Evolutionary conservation across 2,329 filamentous ascomycete species (phyloP).

Genomic region (Neopestalotiopsis rosae): DNA sequence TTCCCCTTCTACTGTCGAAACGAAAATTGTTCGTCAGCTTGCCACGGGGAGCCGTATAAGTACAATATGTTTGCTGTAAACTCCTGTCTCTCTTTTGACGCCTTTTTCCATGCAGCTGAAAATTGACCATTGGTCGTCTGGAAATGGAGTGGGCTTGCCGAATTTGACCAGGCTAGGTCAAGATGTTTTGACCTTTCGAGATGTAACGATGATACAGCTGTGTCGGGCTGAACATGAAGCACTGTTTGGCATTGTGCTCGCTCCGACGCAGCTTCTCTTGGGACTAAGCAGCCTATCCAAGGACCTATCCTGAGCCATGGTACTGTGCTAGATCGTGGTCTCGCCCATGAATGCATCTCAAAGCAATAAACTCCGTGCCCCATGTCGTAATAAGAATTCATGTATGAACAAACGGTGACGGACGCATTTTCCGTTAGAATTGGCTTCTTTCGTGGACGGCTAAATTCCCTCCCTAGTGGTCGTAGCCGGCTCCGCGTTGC

Average conservation of each 20-base stretch:
- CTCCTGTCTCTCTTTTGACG: slow-evolving; percentile 14
- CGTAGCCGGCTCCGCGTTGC: slow-evolving; percentile 63
- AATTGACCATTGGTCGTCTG: slow-evolving; percentile 7
- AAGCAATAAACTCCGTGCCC: slow-evolving; percentile 35
- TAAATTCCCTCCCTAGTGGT: slow-evolving; percentile 42
- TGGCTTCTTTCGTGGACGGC: slow-evolving; percentile 29
- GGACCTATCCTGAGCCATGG: slow-evolving; percentile 9
- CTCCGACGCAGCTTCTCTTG: not conserved
- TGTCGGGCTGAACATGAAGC: not conserved
- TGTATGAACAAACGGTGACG: slow-evolving; percentile 31
- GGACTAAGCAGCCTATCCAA: slow-evolving; percentile 6
- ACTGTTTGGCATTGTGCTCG: not conserved
- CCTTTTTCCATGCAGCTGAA: slow-evolving; percentile 13
- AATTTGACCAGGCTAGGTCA: not conserved
- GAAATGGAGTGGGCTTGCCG: not conserved
- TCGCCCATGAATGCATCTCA: slow-evolving; percentile 31
- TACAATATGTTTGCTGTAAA: slow-evolving; percentile 15
- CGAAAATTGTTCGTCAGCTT: not conserved
- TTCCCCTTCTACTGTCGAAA: not conserved
- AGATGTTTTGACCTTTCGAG: not conserved
- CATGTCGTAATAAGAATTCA: slow-evolving; percentile 34
- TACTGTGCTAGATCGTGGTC: not conserved
- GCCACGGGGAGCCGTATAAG: not conserved
- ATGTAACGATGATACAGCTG: not conserved
- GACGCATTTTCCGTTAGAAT: slow-evolving; percentile 28